Evolutionary conservation across 2,329 filamentous ascomycete species (phyloP), one percentile per base, ranked within the genome.

Genomic region (Calycina marina): DNA sequence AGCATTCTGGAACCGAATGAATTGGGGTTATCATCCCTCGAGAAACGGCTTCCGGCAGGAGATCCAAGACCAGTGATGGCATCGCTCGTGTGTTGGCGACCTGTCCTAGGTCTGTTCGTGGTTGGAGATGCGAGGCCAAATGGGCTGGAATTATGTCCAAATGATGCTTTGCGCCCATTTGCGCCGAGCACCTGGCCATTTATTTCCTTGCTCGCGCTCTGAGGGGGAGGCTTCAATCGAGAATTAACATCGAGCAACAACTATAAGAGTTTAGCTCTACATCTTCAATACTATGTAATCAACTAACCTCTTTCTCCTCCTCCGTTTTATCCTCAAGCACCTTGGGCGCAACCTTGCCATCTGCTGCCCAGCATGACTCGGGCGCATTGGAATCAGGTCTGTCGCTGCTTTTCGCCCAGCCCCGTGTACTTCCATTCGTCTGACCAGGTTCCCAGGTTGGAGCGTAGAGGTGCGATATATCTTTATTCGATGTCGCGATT

Each of bases 231-330:
- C 57, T 96, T 96, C 45, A 94, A 63, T 18, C 85, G 80, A 20
- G 90, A 94, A 56, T 96, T 98, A 52, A 98, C 85, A 42, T 92
- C 90, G 31, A n/a, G n/a, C n/a, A n/a, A n/a, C n/a, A n/a, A n/a
- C n/a, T n/a, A n/a, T n/a, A n/a, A n/a, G n/a, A n/a, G n/a, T n/a
- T n/a, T n/a, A n/a, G n/a, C n/a, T n/a, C n/a, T n/a, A n/a, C n/a
- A n/a, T n/a, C n/a, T n/a, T n/a, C n/a, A n/a, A n/a, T n/a, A n/a
- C n/a, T n/a, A n/a, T n/a, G n/a, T n/a, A n/a, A n/a, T n/a, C n/a
- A 35, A 50, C 51, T 34, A 49, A 73, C 69, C 56, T 68, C 66
- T 50, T 63, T 72, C 56, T 78, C 74, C 38, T 72, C 66, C 4
- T 56, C 41, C 2, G 67, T 63, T 71, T 93, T 73, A 26, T 80